Conservation (phyloP, 2,329 filamentous ascomycete species). For the Escovopsis sp. region DNA sequence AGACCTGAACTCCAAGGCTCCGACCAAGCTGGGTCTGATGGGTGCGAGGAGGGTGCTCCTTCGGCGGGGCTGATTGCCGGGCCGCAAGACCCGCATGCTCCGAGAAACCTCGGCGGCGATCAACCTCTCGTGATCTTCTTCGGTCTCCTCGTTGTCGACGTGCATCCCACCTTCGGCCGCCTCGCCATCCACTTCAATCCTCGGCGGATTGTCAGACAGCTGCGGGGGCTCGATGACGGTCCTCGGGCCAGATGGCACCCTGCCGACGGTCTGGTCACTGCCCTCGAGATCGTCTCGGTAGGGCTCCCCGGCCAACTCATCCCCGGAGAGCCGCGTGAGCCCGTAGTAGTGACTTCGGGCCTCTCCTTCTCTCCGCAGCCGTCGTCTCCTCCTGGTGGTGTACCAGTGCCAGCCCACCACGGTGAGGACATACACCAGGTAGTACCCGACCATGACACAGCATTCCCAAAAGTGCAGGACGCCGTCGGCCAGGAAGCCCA, state of each 20-base stretch:
- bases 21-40: constrained; percentile 84
- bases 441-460: constrained; percentile 77
- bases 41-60: constrained; percentile 63
- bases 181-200: constrained; percentile 31
- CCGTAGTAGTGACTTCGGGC: constrained; percentile 62
- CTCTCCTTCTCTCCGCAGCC: constrained; percentile 51
- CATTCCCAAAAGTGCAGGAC: constrained; percentile 81
- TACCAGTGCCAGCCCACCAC: constrained; percentile 93
- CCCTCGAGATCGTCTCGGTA: constrained; percentile 46
- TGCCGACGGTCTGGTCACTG: constrained; percentile 9
- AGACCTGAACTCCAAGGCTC: constrained; percentile 84
- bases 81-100: constrained; percentile 79
- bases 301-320: constrained; percentile 38
- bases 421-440: constrained; percentile 73
- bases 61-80: constrained; percentile 33
- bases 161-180: constrained; percentile 20
- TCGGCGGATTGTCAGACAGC: constrained; percentile 18
- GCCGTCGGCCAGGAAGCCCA: constrained; percentile 77
- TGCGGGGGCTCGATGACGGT: constrained; percentile 25
- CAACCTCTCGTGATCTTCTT: constrained; percentile 44
- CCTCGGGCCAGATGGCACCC: constrained; percentile 2
- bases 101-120: constrained; percentile 72
- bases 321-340: constrained; percentile 30
- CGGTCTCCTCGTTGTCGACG: constrained; percentile 30
- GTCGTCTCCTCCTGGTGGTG: constrained; percentile 44